phyloP scores from a whole-genome alignment of 2,329 filamentous ascomycete species.

The Fusarium tjaetaba region DNA sequence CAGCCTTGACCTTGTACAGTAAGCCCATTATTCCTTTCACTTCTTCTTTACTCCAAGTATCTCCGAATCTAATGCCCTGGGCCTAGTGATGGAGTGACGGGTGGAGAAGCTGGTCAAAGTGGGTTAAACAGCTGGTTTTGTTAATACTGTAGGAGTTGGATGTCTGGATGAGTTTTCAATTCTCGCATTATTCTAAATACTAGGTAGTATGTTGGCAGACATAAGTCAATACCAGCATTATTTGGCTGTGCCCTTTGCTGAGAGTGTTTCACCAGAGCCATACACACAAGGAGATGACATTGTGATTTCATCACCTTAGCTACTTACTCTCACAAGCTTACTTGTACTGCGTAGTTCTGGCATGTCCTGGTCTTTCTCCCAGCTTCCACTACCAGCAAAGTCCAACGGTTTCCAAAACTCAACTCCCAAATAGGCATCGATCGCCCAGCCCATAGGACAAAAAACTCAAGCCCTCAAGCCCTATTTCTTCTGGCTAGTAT shows the following conservation, averaged over 20 bases:
- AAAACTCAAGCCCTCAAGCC: slow-evolving; percentile 21
- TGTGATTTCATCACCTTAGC: neutral
- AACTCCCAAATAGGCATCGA: slow-evolving; percentile 23
- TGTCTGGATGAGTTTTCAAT: slow-evolving; percentile 7
- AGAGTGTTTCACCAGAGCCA: neutral
- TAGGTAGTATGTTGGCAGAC: neutral
- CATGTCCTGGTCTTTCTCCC: neutral
- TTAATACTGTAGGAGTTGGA: slow-evolving; percentile 18
- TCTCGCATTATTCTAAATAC: neutral
- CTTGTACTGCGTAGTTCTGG: neutral
- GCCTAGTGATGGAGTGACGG: neutral
- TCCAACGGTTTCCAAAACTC: slow-evolving; percentile 31
- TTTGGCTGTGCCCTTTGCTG: neutral
- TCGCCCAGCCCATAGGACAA: neutral
- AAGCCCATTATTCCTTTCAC: neutral
- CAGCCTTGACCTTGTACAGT: neutral
- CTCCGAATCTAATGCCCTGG: neutral
- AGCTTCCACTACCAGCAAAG: slow-evolving; percentile 1
- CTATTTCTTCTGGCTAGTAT: slow-evolving; percentile 25
- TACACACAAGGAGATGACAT: neutral
- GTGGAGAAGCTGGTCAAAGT: slow-evolving; percentile 23
- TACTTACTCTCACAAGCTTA: neutral
- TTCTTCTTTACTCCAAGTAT: neutral
- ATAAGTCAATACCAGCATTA: neutral
- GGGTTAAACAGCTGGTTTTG: slow-evolving; percentile 13